Percentiles rank a stretch among this genome's conserved stretches.
These are phyloP conservation scores for Ceratobasidium papillatum DNA, from an alignment of 1,284 basidiomycete genomes.

Conservation along the genomic window DNA sequence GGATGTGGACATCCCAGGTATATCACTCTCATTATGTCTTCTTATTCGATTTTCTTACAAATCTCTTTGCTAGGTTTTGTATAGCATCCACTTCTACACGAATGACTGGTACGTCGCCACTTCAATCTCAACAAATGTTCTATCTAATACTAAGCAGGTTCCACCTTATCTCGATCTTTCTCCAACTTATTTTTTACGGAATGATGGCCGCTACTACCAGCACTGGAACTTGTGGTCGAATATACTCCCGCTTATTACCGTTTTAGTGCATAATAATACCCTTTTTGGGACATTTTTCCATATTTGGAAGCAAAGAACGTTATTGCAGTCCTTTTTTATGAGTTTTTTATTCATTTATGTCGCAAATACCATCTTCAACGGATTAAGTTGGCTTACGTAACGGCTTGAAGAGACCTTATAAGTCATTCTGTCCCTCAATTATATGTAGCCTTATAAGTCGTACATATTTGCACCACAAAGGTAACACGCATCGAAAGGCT, in stretches of 20 bases:
- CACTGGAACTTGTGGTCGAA: too few species aligned
- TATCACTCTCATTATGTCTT: not conserved
- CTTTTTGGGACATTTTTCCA: too few species aligned
- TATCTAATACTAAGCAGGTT: not conserved
- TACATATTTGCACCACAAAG: not conserved
- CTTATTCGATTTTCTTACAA: not conserved
- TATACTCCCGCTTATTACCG: too few species aligned
- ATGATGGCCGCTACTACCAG: slow-evolving; percentile 15
- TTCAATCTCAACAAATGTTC: too few species aligned
- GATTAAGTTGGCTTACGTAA: too few species aligned
- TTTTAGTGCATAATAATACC: too few species aligned
- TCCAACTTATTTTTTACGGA: slow-evolving; percentile 22
- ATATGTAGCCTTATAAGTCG: too few species aligned
- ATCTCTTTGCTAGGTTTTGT: not conserved
- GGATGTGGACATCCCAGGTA: slow-evolving; percentile 29
- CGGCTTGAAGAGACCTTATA: not conserved
- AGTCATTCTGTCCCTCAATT: not conserved
- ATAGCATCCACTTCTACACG: slow-evolving; percentile 23
- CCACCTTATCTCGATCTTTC: slow-evolving; percentile 5
- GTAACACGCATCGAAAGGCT: not conserved
- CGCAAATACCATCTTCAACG: too few species aligned
- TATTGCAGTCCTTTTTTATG: too few species aligned
- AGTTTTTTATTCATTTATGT: too few species aligned
- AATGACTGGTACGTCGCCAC: slow-evolving; percentile 9
- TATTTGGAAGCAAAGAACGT: too few species aligned